Conservation (phyloP, 164 flowering plant species). For the Umbilicus rupestris region DNA sequence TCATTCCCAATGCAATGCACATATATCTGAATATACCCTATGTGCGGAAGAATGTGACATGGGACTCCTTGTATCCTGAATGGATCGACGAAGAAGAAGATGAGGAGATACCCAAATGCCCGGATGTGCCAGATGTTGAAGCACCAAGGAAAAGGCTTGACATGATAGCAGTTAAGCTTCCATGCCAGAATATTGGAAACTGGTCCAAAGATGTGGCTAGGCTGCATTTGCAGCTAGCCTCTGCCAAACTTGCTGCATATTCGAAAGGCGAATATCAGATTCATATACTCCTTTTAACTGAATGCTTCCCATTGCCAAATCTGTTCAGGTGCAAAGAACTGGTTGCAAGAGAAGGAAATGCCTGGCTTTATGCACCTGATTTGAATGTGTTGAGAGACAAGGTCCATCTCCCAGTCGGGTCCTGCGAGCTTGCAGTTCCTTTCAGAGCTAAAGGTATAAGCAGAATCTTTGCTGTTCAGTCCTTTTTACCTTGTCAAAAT, state of each 20-base stretch:
- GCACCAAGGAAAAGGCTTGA: constrained; percentile 31
- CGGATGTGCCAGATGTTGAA: constrained; percentile 32
- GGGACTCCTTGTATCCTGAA: constrained; percentile 61
- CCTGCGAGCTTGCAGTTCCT: constrained; percentile 52
- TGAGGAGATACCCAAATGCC: constrained; percentile 44
- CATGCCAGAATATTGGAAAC: constrained; percentile 31
- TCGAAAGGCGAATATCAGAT: constrained; percentile 28
- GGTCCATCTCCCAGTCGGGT: constrained; percentile 47
- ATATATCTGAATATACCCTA: constrained; percentile 23
- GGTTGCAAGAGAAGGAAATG: constrained; percentile 26
- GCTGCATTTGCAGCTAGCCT: constrained; percentile 49
- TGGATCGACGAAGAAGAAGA: constrained; percentile 76
- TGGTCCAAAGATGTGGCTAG: constrained; percentile 54
- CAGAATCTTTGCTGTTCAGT: background rate
- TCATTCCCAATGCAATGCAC: constrained; percentile 28
- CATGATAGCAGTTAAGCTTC: constrained; percentile 46
- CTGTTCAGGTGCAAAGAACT: constrained; percentile 46
- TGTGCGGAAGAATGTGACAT: constrained; percentile 31
- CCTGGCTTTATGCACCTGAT: constrained; percentile 42
- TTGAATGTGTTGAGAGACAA: constrained; percentile 32
- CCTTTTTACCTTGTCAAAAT: too few species aligned
- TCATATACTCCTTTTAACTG: constrained; percentile 29
- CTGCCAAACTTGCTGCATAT: constrained; percentile 37
- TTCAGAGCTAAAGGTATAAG: constrained; percentile 29
- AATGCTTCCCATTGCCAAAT: constrained; percentile 44